Base-by-base conservation (phyloP, 1,139 yeast genomes). In the Taphrina communis region DNA sequence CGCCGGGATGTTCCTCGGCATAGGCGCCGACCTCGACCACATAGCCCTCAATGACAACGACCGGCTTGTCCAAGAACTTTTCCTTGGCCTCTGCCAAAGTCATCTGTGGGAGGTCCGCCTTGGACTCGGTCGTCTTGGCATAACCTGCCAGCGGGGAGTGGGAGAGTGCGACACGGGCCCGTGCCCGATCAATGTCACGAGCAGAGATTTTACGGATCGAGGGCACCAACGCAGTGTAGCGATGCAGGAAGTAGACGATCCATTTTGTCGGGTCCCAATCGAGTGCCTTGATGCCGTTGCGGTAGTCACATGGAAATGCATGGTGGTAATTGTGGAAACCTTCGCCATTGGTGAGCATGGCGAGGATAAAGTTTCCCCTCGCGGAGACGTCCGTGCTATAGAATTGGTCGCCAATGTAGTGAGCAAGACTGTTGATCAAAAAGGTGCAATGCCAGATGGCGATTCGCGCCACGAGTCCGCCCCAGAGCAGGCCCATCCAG, bases 291-390 rank as follows among this genome's bases (percentile, higher is more conserved):
- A 94, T 85, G 62, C 99, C 99, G 78, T 94, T 94, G 84, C 99
- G 87, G 86, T 94, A 94, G 82, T 94, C 99, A 59, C 96, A 87
- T 74, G 99, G 99, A 86, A 93, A 94, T 83, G 95, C 98, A 82
- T 94, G 99, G 81, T 94, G 99, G 88, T 94, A 94, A 83, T 94
- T 94, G 82, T 94, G 99, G 85, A 94, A 93, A 71, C 99, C 99
- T 82, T 94, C 99, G 78, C 99, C 99, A 75, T 94, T 89, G n/a
- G 99, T 94, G 71, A 91, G 97, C 72, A 94, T 81, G 6, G 99
- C 99, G 72, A 99, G 94, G 74, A 94, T 79, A 75, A 88, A 87
- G 80, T 94, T 97, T 81, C 95, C 98, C 80, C 99, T 87, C 73
- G 99, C 98, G 52, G 98, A 90, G 83, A 97, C 88, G 81, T 94